These are phyloP conservation scores for Agaricales sp. DNA, from an alignment of 1,284 basidiomycete species.

Conservation along the genomic window DNA sequence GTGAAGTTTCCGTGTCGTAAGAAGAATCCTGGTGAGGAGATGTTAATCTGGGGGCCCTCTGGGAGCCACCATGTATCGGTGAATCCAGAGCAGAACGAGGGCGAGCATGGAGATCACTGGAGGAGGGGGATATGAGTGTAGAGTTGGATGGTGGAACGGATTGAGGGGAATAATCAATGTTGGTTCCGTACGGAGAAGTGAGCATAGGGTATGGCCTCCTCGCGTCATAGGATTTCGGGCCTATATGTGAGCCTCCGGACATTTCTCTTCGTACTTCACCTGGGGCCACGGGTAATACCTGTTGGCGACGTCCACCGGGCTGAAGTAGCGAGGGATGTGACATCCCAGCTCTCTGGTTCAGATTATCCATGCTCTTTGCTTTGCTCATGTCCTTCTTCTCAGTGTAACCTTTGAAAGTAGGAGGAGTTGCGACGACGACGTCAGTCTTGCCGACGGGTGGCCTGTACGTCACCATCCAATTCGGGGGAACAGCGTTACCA, in stretches of 20 bases:
- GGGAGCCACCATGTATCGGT: slow-evolving; percentile 35
- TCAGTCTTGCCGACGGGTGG: neutral
- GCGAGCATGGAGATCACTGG: slow-evolving; percentile 43
- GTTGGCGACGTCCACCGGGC: slow-evolving; percentile 22
- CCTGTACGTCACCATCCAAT: slow-evolving; percentile 30
- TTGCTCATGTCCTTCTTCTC: slow-evolving; percentile 19
- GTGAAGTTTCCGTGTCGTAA: slow-evolving; percentile 12
- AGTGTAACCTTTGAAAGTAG: slow-evolving; percentile 27
- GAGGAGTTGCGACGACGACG: neutral
- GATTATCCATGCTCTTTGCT: slow-evolving; percentile 50
- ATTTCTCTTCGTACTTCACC: neutral
- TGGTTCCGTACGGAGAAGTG: neutral
- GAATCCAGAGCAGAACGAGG: slow-evolving; percentile 49
- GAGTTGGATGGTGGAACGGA: slow-evolving; percentile 5
- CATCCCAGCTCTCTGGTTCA: slow-evolving; percentile 26
- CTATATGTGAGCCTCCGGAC: neutral
- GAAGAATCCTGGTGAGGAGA: slow-evolving; percentile 23
- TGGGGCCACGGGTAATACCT: slow-evolving; percentile 8
- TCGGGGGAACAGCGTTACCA: slow-evolving; percentile 29
- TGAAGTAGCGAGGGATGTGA: slow-evolving; percentile 25
- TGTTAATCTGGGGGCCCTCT: slow-evolving; percentile 21
- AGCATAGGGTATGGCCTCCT: neutral
- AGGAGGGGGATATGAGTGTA: slow-evolving; percentile 23
- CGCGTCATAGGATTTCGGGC: slow-evolving; percentile 23
- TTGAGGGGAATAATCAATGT: neutral